Conservation (phyloP, 257 asterid genomes). For the Ilex aquifolium region DNA sequence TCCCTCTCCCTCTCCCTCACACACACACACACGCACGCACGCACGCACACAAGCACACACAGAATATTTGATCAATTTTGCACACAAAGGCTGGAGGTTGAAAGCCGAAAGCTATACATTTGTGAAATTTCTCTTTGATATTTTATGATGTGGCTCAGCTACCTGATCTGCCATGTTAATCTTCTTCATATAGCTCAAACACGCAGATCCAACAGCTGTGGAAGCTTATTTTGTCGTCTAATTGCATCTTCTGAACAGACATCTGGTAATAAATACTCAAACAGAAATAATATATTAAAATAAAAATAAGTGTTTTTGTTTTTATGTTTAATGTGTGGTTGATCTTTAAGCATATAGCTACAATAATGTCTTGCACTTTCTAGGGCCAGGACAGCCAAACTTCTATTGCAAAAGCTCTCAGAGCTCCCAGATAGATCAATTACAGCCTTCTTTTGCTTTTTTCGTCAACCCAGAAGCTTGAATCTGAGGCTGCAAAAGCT, state of each 20-base stretch:
- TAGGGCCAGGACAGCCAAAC: slow-evolving; percentile 19
- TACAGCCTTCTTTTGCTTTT: background rate
- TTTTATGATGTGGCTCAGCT: background rate
- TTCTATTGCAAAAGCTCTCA: slow-evolving; percentile 17
- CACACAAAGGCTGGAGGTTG: background rate
- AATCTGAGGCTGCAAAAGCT: background rate
- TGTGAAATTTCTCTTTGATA: background rate
- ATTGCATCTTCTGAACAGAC: background rate
- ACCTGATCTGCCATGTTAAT: background rate
- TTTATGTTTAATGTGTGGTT: slow-evolving; percentile 13
- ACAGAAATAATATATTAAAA: too few relatives aligned
- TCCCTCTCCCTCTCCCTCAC: too few relatives aligned
- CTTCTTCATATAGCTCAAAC: background rate
- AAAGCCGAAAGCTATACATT: background rate
- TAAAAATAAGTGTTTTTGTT: background rate
- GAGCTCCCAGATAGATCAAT: background rate
- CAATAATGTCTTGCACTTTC: slow-evolving; percentile 31
- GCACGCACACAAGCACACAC: too few relatives aligned
- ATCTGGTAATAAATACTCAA: too few relatives aligned
- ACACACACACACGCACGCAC: too few relatives aligned
- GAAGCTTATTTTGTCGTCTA: slow-evolving; percentile 7
- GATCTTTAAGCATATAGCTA: slow-evolving; percentile 17
- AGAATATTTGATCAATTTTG: background rate
- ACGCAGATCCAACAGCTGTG: slow-evolving; percentile 19
- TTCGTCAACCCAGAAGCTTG: background rate